phyloP scores from a whole-genome alignment of 1,284 basidiomycete genomes.

The Athelia sp. region DNA sequence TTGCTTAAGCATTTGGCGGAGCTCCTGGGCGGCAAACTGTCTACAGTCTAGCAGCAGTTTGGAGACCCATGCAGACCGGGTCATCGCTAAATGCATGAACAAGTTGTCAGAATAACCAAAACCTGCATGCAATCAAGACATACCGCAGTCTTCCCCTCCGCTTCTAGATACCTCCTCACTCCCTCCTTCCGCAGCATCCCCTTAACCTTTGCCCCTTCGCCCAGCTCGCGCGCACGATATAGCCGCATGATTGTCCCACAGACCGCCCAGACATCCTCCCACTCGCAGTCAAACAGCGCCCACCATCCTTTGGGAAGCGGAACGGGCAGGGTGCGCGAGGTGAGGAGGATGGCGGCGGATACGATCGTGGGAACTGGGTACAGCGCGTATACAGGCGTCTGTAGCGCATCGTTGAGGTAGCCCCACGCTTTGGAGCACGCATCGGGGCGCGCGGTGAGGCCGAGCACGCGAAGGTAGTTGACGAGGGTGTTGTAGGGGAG shows the following conservation, averaged over 20 bases:
- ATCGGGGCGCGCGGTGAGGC: constrained; percentile 65
- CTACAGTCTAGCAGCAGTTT: too few relatives aligned
- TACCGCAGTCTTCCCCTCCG: constrained; percentile 10
- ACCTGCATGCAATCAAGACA: too few relatives aligned
- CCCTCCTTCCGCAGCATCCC: constrained; percentile 65
- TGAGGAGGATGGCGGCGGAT: constrained; percentile 78
- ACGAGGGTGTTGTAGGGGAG: constrained; percentile 93
- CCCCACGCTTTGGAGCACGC: constrained; percentile 83
- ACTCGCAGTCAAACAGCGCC: constrained; percentile 82
- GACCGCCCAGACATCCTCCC: constrained; percentile 81
- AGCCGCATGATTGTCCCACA: constrained; percentile 78
- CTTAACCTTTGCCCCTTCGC: constrained; percentile 33
- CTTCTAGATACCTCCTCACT: constrained; percentile 71
- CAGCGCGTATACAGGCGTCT: constrained; percentile 86
- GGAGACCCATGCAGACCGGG: too few relatives aligned
- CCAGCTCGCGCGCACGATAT: constrained; percentile 47
- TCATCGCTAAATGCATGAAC: too few relatives aligned
- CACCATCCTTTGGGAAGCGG: constrained; percentile 73
- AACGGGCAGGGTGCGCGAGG: constrained; percentile 69
- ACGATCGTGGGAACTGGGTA: constrained; percentile 88
- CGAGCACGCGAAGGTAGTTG: constrained; percentile 91
- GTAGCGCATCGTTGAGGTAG: constrained; percentile 89
- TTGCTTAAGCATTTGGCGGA: too few relatives aligned
- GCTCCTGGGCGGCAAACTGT: too few relatives aligned
- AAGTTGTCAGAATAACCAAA: too few relatives aligned